Conservation (phyloP, 331 rosid genomes). For the Erythrophleum ivorense region DNA sequence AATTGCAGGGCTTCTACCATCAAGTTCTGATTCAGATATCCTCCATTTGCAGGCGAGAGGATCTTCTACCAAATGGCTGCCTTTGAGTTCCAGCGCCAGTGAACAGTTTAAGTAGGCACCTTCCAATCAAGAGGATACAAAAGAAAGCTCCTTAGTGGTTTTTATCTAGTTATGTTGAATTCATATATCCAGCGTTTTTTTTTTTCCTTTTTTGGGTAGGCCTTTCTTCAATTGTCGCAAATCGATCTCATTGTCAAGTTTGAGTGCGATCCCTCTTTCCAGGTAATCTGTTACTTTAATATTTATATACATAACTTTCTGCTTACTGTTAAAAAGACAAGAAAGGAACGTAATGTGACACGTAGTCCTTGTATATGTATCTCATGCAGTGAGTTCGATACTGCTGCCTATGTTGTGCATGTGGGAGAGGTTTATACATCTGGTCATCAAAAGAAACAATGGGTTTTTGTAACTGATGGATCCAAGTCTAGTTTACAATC, state of each 20-base stretch:
- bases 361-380: conserved; percentile 7
- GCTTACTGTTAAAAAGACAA: neutral
- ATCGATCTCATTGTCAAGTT: conserved; percentile 61
- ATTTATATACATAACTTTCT: conserved; percentile 29
- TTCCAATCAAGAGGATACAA: conserved; percentile 4
- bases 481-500: conserved; percentile 55
- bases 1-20: conserved; percentile 77
- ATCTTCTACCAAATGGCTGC: conserved; percentile 75
- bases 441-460: conserved; percentile 73
- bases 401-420: conserved; percentile 74
- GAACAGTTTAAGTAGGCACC: conserved; percentile 67
- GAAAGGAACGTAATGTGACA: conserved; percentile 34
- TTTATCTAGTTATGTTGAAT: conserved; percentile 24
- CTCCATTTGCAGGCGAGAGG: conserved; percentile 76
- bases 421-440: conserved; percentile 70
- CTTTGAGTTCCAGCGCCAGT: conserved; percentile 57
- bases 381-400: conserved; percentile 75
- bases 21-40: conserved; percentile 56
- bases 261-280: conserved; percentile 73
- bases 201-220: conserved; percentile 47
- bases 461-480: conserved; percentile 89
- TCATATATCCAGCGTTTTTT: conserved; percentile 38
- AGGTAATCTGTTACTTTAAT: conserved; percentile 51
- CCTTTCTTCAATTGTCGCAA: conserved; percentile 65
- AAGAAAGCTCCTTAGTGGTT: neutral